A percentile compares a stretch with the other conserved stretches of the same genome.
phyloP scores from a whole-genome alignment of 225 moss, liverwort and hornwort species.

The Climacium dendroides region DNA sequence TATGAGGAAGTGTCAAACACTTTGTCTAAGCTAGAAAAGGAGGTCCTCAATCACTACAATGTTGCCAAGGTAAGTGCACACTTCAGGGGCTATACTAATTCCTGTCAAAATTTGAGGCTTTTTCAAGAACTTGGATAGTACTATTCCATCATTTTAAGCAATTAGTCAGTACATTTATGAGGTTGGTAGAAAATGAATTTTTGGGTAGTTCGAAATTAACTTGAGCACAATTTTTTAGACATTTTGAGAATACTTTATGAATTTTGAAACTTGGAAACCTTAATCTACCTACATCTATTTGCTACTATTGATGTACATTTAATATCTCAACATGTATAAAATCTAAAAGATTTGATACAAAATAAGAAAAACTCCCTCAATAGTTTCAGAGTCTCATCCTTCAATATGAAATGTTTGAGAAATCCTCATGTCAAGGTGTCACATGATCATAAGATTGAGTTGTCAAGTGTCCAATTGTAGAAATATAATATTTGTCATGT shows the following conservation, averaged over 20 bases:
- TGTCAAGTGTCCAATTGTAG: background rate
- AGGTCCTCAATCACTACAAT: constrained; percentile 64
- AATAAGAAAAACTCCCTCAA: background rate
- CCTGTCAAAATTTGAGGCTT: background rate
- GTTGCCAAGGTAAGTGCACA: constrained; percentile 41
- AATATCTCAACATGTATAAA: too few species aligned
- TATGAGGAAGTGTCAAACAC: constrained; percentile 54
- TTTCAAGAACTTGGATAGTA: background rate
- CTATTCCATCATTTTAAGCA: background rate
- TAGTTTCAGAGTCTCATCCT: background rate
- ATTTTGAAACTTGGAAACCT: background rate
- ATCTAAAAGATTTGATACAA: background rate
- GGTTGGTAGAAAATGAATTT: background rate
- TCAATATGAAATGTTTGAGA: background rate
- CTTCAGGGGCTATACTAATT: background rate
- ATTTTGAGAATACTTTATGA: background rate
- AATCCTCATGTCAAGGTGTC: background rate
- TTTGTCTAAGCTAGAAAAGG: constrained; percentile 49
- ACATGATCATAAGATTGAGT: background rate
- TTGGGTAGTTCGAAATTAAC: background rate
- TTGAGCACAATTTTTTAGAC: background rate
- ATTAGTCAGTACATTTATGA: background rate
- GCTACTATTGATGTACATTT: background rate
- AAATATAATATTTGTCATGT: background rate
- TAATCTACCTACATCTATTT: background rate